Conservation (phyloP, 169 alveolate species). For the Plasmodium knowlesi region DNA sequence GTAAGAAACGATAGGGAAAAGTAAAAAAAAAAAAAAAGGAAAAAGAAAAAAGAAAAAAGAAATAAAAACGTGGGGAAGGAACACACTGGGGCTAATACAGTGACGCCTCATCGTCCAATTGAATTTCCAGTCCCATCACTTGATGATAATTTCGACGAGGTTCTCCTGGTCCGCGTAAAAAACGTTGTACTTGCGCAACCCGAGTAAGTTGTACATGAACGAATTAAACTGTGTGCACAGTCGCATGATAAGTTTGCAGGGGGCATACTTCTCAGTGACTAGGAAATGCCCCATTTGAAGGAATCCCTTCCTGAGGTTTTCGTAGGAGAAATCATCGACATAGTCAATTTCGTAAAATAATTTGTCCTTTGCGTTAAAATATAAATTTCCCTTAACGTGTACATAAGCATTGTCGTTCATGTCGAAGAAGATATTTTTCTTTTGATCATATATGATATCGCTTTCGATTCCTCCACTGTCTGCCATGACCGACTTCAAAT, state of each 20-base stretch:
- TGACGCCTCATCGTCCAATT: background rate
- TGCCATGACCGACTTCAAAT: slow-evolving; percentile 22
- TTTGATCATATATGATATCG: slow-evolving; percentile 50
- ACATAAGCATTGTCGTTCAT: slow-evolving; percentile 47
- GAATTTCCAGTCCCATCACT: background rate
- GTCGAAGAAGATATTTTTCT: slow-evolving; percentile 49
- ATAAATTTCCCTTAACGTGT: slow-evolving; percentile 35
- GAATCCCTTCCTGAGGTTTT: slow-evolving; percentile 5
- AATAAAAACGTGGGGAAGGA: background rate
- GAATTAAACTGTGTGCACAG: slow-evolving; percentile 26
- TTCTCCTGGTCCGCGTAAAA: slow-evolving; percentile 31
- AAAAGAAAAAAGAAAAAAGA: no score
- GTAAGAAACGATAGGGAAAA: no score
- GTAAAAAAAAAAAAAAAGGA: no score
- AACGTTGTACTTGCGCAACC: background rate
- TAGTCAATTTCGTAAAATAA: slow-evolving; percentile 56
- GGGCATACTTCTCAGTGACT: slow-evolving; percentile 43
- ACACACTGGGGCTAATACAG: background rate
- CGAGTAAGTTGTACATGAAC: slow-evolving; percentile 25
- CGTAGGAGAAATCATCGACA: slow-evolving; percentile 13
- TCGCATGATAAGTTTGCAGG: slow-evolving; percentile 54
- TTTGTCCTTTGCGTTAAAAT: slow-evolving; percentile 48
- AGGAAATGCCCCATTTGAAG: slow-evolving; percentile 6
- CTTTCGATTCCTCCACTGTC: slow-evolving; percentile 30
- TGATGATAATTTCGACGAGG: slow-evolving; percentile 52